Percentiles rank a stretch among this genome's conserved stretches.
These are phyloP conservation scores for Phaeosphaeria sp. DNA, from an alignment of 2,329 filamentous ascomycete genomes.

Conservation along the genomic window DNA sequence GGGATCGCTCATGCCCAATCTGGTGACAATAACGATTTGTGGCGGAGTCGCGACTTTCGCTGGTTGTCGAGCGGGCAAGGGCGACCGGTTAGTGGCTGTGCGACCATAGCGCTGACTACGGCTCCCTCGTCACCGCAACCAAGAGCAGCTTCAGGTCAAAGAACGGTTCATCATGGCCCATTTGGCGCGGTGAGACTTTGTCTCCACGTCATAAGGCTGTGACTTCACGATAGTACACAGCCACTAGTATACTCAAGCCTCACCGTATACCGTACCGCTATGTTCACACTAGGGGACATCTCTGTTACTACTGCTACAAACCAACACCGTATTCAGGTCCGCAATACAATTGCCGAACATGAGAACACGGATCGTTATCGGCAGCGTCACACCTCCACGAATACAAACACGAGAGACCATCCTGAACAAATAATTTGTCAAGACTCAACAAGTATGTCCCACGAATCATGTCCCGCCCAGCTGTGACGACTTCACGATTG, in stretches of 20 bases:
- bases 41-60: constrained; percentile 23
- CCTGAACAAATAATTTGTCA: too few species aligned
- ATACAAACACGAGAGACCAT: neutral
- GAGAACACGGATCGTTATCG: neutral
- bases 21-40: constrained; percentile 17
- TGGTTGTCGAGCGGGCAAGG: constrained; percentile 5
- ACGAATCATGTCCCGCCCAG: too few species aligned
- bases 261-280: neutral
- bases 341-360: neutral
- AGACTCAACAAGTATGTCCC: neutral
- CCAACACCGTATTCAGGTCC: neutral
- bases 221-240: neutral
- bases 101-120: neutral
- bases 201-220: neutral
- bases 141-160: neutral
- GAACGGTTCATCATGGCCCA: neutral
- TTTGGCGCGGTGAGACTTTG: neutral
- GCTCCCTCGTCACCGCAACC: constrained; percentile 1
- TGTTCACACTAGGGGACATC: neutral
- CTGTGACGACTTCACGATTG: neutral
- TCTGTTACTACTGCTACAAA: neutral
- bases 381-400: neutral
- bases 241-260: neutral
- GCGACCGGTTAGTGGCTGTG: constrained; percentile 9
- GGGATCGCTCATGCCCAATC: constrained; percentile 14